Percentiles rank a stretch among this genome's conserved stretches.
phyloP scores from a whole-genome alignment of 2,329 filamentous ascomycete species.

The Atkinsonella hypoxylon region DNA sequence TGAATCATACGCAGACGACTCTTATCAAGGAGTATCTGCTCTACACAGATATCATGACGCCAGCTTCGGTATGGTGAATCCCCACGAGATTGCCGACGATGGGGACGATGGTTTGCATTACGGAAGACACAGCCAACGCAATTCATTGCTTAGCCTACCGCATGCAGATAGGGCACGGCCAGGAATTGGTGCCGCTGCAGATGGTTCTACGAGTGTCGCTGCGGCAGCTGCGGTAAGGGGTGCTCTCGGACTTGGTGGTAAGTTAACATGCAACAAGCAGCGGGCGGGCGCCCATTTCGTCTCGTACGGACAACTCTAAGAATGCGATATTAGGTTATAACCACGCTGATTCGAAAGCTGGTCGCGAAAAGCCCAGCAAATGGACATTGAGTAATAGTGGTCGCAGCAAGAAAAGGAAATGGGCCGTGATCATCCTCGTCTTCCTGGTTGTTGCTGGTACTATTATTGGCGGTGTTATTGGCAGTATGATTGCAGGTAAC shows the following conservation, averaged over 20 bases:
- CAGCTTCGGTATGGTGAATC: conserved; percentile 53
- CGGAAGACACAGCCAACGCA: conserved; percentile 30
- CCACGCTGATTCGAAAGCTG: conserved; percentile 4
- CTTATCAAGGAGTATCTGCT: conserved; percentile 41
- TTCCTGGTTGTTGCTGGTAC: conserved; percentile 54
- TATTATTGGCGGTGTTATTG: conserved; percentile 62
- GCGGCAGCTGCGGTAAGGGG: conserved; percentile 18
- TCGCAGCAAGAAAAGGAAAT: conserved; percentile 54
- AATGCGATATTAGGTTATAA: not conserved
- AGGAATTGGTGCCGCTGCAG: conserved; percentile 27
- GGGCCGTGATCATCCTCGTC: conserved; percentile 54
- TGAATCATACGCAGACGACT: conserved; percentile 47
- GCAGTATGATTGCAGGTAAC: conserved; percentile 54
- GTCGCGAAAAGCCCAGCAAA: conserved; percentile 10
- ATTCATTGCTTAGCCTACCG: conserved; percentile 48
- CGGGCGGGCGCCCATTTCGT: not conserved
- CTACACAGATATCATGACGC: conserved; percentile 28
- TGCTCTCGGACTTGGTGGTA: conserved; percentile 17
- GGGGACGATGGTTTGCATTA: conserved; percentile 71
- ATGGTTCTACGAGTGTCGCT: conserved; percentile 30
- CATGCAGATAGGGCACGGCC: conserved; percentile 24
- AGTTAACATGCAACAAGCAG: not conserved
- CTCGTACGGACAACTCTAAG: not conserved
- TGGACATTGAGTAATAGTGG: conserved; percentile 28
- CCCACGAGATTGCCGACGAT: conserved; percentile 72